Percentiles rank a stretch among this genome's conserved stretches.
Conservation (phyloP, 805 yeast genomes). For the Yarrowia keelungensis region DNA sequence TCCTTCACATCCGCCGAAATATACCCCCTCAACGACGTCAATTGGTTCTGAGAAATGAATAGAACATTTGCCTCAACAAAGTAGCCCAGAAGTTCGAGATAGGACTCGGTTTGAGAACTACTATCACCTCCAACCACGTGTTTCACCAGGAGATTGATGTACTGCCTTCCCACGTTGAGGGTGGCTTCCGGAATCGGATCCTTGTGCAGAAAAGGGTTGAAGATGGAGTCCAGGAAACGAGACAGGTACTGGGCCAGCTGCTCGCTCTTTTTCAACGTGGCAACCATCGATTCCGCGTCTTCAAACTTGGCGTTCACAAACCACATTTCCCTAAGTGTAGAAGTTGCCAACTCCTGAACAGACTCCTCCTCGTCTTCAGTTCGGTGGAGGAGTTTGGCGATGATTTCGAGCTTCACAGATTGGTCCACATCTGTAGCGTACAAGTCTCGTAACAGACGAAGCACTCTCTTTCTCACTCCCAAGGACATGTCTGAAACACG, state of each 20-base stretch:
- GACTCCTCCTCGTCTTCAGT: constrained; percentile 74
- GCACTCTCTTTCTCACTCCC: constrained; percentile 67
- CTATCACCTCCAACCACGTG: constrained; percentile 11
- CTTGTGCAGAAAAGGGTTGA: constrained; percentile 27
- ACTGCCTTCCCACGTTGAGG: constrained; percentile 2
- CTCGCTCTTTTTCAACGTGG: constrained; percentile 20
- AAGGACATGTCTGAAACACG: constrained; percentile 65
- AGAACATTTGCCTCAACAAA: constrained; percentile 61
- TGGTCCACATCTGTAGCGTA: constrained; percentile 38
- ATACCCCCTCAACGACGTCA: constrained; percentile 69
- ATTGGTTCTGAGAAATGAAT: constrained; percentile 69
- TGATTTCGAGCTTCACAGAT: constrained; percentile 53
- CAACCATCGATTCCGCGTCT: constrained; percentile 6
- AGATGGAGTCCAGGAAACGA: constrained; percentile 15
- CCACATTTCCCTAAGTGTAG: constrained; percentile 53
- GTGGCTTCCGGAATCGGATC: constrained; percentile 9
- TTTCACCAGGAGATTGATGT: constrained; percentile 3
- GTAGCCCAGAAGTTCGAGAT: constrained; percentile 61
- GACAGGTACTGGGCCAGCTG: constrained; percentile 26
- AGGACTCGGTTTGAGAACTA: constrained; percentile 43
- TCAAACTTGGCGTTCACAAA: constrained; percentile 45
- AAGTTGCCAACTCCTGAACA: constrained; percentile 55
- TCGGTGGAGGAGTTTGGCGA: constrained; percentile 61
- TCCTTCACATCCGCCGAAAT: constrained; percentile 56
- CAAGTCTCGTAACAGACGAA: constrained; percentile 52